Percentiles rank a stretch among this genome's conserved stretches.
phyloP scores from a whole-genome alignment of 306 rosid species.

The Trifolium dubium region DNA sequence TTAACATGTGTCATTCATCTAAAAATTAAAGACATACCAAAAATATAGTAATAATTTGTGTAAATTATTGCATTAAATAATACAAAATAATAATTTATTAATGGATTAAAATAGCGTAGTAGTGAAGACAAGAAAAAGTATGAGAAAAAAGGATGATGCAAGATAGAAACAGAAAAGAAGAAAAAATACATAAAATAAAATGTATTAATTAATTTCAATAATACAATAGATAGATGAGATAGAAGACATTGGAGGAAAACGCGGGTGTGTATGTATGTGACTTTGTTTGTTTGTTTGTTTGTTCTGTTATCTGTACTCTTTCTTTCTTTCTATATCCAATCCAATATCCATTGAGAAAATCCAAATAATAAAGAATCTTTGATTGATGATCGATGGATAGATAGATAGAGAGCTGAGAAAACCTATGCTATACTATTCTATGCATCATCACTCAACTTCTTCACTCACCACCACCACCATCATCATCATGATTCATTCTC shows the following conservation, averaged over 20 bases:
- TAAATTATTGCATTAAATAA: background rate
- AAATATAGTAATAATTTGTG: too few species aligned
- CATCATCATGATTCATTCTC: background rate
- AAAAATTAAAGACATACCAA: too few species aligned
- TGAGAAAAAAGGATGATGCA: slow-evolving; percentile 26
- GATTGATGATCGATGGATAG: too few species aligned
- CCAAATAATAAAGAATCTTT: slow-evolving; percentile 50
- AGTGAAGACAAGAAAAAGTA: slow-evolving; percentile 20
- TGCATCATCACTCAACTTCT: background rate
- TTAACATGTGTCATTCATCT: too few species aligned
- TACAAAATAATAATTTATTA: background rate
- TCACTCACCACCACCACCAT: background rate
- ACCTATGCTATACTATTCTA: slow-evolving; percentile 8
- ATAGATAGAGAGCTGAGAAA: slow-evolving; percentile 32
- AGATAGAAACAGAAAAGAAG: slow-evolving; percentile 17
- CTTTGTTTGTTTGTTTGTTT: background rate
- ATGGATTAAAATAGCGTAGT: background rate
- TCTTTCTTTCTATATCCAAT: background rate
- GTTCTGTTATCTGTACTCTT: too few species aligned
- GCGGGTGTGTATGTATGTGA: slow-evolving; percentile 37
- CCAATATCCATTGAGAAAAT: slow-evolving; percentile 27
- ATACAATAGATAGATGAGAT: background rate
- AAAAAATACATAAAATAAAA: background rate
- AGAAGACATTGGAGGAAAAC: slow-evolving; percentile 39
- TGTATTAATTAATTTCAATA: too few species aligned